phyloP scores from a whole-genome alignment of 768 basidiomycete species.

The Gyrodon lividus region DNA sequence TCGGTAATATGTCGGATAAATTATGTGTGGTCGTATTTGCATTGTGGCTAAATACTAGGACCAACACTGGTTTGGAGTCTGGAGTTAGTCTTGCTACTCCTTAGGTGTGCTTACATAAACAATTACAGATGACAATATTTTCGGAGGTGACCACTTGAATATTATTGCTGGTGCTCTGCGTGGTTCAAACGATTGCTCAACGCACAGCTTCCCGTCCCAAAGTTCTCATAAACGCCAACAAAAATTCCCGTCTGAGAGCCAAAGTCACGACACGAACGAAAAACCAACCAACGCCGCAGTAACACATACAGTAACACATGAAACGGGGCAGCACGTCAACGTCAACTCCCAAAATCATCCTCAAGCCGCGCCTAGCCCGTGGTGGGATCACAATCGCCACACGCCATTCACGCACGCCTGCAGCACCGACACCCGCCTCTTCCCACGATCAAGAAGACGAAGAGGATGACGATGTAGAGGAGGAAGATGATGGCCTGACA shows the following conservation, averaged over 20 bases:
- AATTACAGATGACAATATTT: too few relatives aligned
- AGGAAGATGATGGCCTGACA: constrained; percentile 26
- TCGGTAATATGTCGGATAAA: too few relatives aligned
- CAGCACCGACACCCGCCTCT: constrained; percentile 11
- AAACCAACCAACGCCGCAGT: background rate
- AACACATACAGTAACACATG: constrained; percentile 15
- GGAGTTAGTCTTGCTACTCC: too few relatives aligned
- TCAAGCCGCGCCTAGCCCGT: constrained; percentile 37
- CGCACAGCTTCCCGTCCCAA: too few relatives aligned
- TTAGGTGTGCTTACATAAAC: too few relatives aligned
- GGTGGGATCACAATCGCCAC: constrained; percentile 27
- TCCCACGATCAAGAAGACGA: constrained; percentile 15
- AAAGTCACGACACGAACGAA: background rate
- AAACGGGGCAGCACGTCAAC: constrained; percentile 23
- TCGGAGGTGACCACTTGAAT: too few relatives aligned
- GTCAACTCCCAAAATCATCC: constrained; percentile 38
- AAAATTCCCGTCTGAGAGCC: background rate
- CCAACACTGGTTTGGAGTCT: too few relatives aligned
- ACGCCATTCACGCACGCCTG: constrained; percentile 24
- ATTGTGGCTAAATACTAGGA: too few relatives aligned
- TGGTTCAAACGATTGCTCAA: too few relatives aligned
- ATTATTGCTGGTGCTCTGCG: too few relatives aligned
- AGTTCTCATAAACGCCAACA: too few relatives aligned
- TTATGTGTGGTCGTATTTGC: too few relatives aligned
- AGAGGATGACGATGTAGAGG: constrained; percentile 22